Percentiles rank a stretch among this genome's conserved stretches.
These are phyloP conservation scores for Globisporangium splendens DNA, from an alignment of 352 stramenopile species.

Conservation along the genomic window DNA sequence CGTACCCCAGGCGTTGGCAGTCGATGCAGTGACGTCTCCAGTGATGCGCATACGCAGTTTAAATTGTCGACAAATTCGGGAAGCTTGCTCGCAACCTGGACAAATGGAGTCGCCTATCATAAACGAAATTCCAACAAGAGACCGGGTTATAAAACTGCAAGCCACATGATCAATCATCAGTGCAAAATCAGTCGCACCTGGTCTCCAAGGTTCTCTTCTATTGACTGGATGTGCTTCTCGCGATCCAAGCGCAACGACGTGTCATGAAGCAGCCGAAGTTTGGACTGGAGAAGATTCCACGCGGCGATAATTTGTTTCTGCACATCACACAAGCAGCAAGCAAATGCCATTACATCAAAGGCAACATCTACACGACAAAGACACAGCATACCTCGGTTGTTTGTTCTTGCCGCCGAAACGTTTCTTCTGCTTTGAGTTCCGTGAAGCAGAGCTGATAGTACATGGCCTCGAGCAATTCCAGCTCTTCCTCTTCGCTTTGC, in stretches of 20 bases:
- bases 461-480: slow-evolving; percentile 44
- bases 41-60: slow-evolving; percentile 18
- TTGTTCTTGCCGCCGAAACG: slow-evolving; percentile 45
- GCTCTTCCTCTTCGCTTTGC: slow-evolving; percentile 27
- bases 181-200: slow-evolving; percentile 16
- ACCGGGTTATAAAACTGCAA: too few relatives aligned
- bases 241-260: slow-evolving; percentile 33
- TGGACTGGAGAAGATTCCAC: slow-evolving; percentile 44
- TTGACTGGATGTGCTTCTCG: slow-evolving; percentile 22
- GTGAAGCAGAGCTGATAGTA: slow-evolving; percentile 52
- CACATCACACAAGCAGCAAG: not conserved
- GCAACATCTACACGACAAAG: too few relatives aligned
- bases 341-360: too few relatives aligned
- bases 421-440: slow-evolving; percentile 30
- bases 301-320: slow-evolving; percentile 42
- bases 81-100: slow-evolving; percentile 20
- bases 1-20: slow-evolving; percentile 29
- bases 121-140: too few relatives aligned
- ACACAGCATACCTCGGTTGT: slow-evolving; percentile 27
- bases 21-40: slow-evolving; percentile 32
- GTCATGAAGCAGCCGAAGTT: slow-evolving; percentile 47
- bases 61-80: slow-evolving; percentile 19
- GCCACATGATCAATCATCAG: too few relatives aligned
- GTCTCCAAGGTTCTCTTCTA: slow-evolving; percentile 26
- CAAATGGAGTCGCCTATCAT: slow-evolving; percentile 9